These are phyloP conservation scores for Colletotrichum sp. DNA, from an alignment of 2,329 filamentous ascomycete genomes.

Conservation along the genomic window DNA sequence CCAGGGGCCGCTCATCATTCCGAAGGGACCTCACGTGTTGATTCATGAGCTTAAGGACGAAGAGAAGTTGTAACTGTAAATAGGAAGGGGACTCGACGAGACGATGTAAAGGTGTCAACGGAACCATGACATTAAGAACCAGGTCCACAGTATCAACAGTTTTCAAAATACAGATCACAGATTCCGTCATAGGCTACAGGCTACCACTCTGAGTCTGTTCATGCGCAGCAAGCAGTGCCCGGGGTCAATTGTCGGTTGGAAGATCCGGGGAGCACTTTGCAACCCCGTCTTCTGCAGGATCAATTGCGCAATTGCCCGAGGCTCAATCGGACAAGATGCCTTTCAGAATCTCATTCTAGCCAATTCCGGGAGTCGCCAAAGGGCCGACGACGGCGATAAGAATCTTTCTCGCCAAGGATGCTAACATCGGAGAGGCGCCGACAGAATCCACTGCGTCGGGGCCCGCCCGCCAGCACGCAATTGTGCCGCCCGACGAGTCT, in stretches of 20 bases:
- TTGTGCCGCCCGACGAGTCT: background rate
- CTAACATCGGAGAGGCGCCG: background rate
- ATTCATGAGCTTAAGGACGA: background rate
- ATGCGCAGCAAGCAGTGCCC: fast-evolving
- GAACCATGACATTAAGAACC: fast-evolving
- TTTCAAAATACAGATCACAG: background rate
- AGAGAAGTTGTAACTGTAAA: background rate
- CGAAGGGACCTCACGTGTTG: constrained; percentile 19
- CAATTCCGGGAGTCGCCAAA: background rate
- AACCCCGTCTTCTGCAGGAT: background rate
- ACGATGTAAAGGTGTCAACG: fast-evolving
- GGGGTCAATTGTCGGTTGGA: background rate
- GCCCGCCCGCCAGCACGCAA: background rate
- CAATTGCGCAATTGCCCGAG: background rate
- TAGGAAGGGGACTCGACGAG: fast-evolving
- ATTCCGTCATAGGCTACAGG: background rate
- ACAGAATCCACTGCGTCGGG: background rate
- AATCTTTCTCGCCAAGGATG: background rate
- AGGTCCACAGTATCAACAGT: background rate
- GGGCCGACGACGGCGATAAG: constrained; percentile 1
- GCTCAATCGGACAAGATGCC: fast-evolving
- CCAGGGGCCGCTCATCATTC: constrained; percentile 31
- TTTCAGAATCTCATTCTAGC: background rate
- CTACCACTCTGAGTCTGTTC: background rate
- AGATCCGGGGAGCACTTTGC: background rate